Conservation (phyloP, 2,329 filamentous ascomycete species). For the Colletotrichum sp. region DNA sequence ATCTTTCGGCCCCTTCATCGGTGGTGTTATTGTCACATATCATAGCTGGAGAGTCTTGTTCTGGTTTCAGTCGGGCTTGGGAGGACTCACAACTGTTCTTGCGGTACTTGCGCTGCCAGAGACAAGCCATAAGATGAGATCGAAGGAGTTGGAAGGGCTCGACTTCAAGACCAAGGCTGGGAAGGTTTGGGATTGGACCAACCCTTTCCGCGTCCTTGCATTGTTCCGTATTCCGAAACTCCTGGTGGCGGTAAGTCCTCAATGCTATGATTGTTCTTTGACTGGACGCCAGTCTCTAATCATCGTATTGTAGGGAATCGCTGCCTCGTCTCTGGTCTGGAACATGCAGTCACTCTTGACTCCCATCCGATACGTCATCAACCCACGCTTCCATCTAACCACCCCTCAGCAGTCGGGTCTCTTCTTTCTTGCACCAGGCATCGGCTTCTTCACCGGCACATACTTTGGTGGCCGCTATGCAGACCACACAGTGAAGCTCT, state of each 20-base stretch:
- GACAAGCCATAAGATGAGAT: constrained; percentile 68
- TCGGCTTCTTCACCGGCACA: constrained; percentile 69
- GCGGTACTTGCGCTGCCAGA: constrained; percentile 69
- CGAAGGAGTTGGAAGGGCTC: constrained; percentile 64
- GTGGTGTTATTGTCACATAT: constrained; percentile 74
- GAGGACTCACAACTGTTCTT: constrained; percentile 57
- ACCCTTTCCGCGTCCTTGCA: constrained; percentile 68
- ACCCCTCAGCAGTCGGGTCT: constrained; percentile 69
- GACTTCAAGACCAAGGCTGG: constrained; percentile 44
- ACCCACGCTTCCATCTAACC: constrained; percentile 70
- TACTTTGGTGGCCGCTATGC: constrained; percentile 73
- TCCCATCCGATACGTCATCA: constrained; percentile 72
- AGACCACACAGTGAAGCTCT: constrained; percentile 66
- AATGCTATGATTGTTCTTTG: constrained; percentile 16
- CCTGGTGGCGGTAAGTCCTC: constrained; percentile 58
- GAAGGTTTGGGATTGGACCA: constrained; percentile 54
- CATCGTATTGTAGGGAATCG: constrained; percentile 6
- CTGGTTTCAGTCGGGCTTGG: constrained; percentile 71
- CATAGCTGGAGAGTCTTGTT: constrained; percentile 73
- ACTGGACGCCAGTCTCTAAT: not conserved
- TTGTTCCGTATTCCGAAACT: constrained; percentile 72
- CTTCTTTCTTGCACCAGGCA: constrained; percentile 75
- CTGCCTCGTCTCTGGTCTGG: constrained; percentile 62
- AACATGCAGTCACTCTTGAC: constrained; percentile 75
- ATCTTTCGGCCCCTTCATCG: constrained; percentile 67